Conservation (phyloP, 208 protist genomes). For the Trypanosoma mega region DNA sequence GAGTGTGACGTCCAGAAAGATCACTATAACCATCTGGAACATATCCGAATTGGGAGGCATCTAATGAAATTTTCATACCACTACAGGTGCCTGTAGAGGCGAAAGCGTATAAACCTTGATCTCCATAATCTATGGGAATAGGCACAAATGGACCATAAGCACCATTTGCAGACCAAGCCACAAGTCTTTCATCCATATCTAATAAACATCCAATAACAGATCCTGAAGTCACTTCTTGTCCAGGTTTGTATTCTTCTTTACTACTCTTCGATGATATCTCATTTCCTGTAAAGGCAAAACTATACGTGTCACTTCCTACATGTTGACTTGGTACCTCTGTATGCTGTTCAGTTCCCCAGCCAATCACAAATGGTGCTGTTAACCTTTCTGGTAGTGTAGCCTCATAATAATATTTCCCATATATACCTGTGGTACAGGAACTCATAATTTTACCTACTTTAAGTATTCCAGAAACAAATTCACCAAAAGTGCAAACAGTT, state of each 20-base stretch:
- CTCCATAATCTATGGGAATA: slow-evolving; percentile 51
- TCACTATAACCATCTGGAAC: slow-evolving; percentile 84
- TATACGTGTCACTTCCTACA: slow-evolving; percentile 82
- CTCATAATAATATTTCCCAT: slow-evolving; percentile 87
- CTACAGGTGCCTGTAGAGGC: slow-evolving; percentile 78
- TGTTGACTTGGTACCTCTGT: slow-evolving; percentile 80
- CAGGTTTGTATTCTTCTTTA: slow-evolving; percentile 85
- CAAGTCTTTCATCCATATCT: slow-evolving; percentile 68
- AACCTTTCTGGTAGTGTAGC: slow-evolving; percentile 74
- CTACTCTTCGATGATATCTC: slow-evolving; percentile 59
- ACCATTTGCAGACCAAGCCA: slow-evolving; percentile 87
- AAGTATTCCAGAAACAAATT: slow-evolving; percentile 61
- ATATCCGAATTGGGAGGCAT: slow-evolving; percentile 76
- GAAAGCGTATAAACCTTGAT: slow-evolving; percentile 65
- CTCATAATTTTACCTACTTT: slow-evolving; percentile 88
- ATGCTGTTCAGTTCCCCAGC: slow-evolving; percentile 83
- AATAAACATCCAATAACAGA: slow-evolving; percentile 84
- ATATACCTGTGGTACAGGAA: slow-evolving; percentile 31
- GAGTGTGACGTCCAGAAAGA: slow-evolving; percentile 59
- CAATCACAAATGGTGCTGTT: slow-evolving; percentile 71
- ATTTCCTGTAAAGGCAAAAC: slow-evolving; percentile 85
- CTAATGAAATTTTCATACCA: slow-evolving; percentile 72
- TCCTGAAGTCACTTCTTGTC: slow-evolving; percentile 40
- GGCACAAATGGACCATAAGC: slow-evolving; percentile 65
- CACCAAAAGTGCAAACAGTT: slow-evolving; percentile 75